Evolutionary conservation across 208 protist species (phyloP), one percentile per base, ranked within the genome.

Genomic region (Porcisia hertigi): DNA sequence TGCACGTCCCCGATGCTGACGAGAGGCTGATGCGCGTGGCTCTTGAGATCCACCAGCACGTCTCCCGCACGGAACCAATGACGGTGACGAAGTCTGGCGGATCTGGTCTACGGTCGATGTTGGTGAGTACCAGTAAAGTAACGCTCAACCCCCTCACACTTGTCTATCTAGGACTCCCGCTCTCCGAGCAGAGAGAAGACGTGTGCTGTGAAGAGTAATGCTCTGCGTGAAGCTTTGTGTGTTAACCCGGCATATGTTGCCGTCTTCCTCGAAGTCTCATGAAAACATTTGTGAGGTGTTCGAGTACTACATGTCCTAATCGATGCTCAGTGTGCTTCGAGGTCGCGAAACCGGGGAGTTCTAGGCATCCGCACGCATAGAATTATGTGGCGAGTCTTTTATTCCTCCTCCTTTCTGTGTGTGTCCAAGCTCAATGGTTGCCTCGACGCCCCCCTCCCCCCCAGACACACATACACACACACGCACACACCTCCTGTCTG

Each of bases 11-110:
- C 3, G 70, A 85, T 41, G 84, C 84, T 6, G 88, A 94, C 62
- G 84, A 86, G 39, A 80, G 75, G 6, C 74, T 97, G 71, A 63
- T 76, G 59, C 79, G 77, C 4, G 65, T 88, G n/a, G 87, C 91
- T 25, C 71, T 92, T 12, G 90, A 92, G 53, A 69, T 97, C 2
- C 93, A 95, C 75, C 79, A 86, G 73, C 87, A 95, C 73, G 81
- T 82, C 45, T 86, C 86, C 0, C 90, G 90, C 58, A 83, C 76
- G 43, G 69, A 80, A 63, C 63, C 89, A n/a, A 74, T 87, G 43
- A 80, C 71, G n/a, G 76, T 79, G n/a, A 58, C 76, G 49, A 39
- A 66, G 65, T 0, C 71, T n/a, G 62, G 39, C 69, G 36, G 52
- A 6, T 69, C 52, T 7, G 70, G 71, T 1, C 63, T 81, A 36